Percentiles rank a stretch among this genome's conserved stretches.
Evolutionary conservation across 1,284 basidiomycete genomes (phyloP).

Genomic region (Tilletia horrida): DNA sequence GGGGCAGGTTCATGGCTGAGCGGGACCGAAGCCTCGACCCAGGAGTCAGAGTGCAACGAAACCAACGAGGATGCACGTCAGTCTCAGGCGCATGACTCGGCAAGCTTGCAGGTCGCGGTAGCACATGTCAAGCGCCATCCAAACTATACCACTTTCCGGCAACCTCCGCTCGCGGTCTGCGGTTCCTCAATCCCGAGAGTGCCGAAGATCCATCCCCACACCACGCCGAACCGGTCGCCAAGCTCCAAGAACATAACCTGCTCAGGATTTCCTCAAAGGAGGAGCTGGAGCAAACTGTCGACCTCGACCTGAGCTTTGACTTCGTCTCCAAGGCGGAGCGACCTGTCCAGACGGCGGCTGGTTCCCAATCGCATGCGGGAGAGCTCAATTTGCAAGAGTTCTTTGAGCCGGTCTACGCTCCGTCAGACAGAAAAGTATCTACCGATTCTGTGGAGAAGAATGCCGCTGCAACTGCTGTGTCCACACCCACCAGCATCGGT

Average conservation of each 20-base stretch:
- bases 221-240: background rate
- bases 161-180: conserved; percentile 4
- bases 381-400: background rate
- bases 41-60: no score
- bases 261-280: conserved; percentile 7
- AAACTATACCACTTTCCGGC: conserved; percentile 14
- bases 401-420: background rate
- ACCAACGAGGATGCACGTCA: background rate
- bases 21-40: background rate
- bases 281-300: conserved; percentile 8
- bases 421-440: background rate
- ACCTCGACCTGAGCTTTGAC: conserved; percentile 18
- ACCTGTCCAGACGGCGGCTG: background rate
- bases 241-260: conserved; percentile 12
- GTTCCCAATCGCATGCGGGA: background rate
- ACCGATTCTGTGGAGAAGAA: background rate
- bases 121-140: background rate
- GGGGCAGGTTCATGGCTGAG: conserved; percentile 13
- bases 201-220: background rate
- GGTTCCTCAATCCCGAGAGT: background rate
- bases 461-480: background rate
- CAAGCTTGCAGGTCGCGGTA: background rate
- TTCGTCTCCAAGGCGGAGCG: conserved; percentile 4
- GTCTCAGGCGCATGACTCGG: background rate
- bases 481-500: background rate